Conservation (phyloP, 1,284 basidiomycete genomes). For the Sphagnurus paluster region DNA sequence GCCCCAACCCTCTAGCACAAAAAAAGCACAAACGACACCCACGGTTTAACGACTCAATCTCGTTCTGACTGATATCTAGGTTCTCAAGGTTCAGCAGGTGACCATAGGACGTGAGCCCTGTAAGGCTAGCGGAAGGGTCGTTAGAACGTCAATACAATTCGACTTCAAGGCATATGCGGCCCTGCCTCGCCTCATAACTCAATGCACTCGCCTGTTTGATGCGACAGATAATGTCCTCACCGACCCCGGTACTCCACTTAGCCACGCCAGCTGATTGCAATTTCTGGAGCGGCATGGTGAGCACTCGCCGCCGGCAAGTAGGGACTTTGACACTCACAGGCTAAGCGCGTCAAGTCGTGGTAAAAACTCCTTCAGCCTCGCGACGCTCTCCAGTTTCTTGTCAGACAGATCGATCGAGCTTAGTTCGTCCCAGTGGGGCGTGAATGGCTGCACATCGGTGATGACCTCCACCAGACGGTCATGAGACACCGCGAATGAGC, state of each 20-base stretch:
- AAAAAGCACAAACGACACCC: constrained; percentile 38
- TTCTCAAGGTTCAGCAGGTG: constrained; percentile 86
- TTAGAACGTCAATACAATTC: constrained; percentile 5
- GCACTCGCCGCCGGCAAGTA: background rate
- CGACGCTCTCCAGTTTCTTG: constrained; percentile 85
- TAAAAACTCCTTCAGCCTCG: constrained; percentile 91
- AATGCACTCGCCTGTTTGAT: constrained; percentile 62
- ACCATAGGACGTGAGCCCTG: constrained; percentile 85
- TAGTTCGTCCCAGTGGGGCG: constrained; percentile 91
- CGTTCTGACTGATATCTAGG: constrained; percentile 90
- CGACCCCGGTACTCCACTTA: constrained; percentile 81
- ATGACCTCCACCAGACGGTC: constrained; percentile 91
- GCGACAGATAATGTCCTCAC: constrained; percentile 82
- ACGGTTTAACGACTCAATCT: constrained; percentile 86
- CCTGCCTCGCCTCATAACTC: constrained; percentile 6
- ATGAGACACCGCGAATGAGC: constrained; percentile 91
- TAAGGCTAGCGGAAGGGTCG: constrained; percentile 52
- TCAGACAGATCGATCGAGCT: constrained; percentile 75
- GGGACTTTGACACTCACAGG: constrained; percentile 56
- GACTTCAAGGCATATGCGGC: constrained; percentile 2
- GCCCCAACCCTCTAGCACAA: constrained; percentile 13
- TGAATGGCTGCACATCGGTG: constrained; percentile 94
- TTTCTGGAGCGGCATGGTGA: constrained; percentile 49
- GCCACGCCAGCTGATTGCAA: constrained; percentile 80
- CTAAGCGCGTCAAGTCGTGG: constrained; percentile 81